phyloP scores from a whole-genome alignment of 371 early-diverging fungal species.

The Lichtheimia ramosa region DNA sequence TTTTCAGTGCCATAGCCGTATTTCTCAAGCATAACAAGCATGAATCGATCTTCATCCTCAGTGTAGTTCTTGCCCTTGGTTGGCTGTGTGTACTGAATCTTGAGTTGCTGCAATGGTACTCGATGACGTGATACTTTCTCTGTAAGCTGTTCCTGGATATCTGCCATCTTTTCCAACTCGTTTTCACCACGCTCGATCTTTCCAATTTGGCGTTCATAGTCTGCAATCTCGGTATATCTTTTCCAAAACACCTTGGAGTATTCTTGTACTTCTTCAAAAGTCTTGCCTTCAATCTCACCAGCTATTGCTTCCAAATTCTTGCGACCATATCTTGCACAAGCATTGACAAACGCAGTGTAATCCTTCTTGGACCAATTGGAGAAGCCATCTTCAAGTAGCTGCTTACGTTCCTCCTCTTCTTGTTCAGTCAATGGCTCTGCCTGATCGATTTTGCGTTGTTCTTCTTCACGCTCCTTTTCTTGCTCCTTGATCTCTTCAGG shows the following conservation, averaged over 20 bases:
- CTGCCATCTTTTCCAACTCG: conserved; percentile 74
- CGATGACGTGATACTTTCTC: conserved; percentile 72
- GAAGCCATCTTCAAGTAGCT: conserved; percentile 80
- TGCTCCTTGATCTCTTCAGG: conserved; percentile 45
- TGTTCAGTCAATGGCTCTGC: conserved; percentile 91
- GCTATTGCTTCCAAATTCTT: conserved; percentile 75
- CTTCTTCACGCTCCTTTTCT: conserved; percentile 72
- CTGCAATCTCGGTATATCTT: conserved; percentile 77
- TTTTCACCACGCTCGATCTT: conserved; percentile 90
- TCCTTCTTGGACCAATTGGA: conserved; percentile 94
- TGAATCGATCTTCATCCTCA: conserved; percentile 96
- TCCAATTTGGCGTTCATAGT: conserved; percentile 83
- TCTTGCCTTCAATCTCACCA: conserved; percentile 88
- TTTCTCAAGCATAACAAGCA: conserved; percentile 86
- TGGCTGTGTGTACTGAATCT: conserved; percentile 78
- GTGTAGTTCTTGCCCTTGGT: conserved; percentile 90
- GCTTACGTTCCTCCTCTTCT: conserved; percentile 83
- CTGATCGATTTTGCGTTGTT: conserved; percentile 82
- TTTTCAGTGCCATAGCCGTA: conserved; percentile 91
- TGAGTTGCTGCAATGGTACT: conserved; percentile 84
- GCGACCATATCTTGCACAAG: conserved; percentile 89
- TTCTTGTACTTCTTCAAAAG: conserved; percentile 77
- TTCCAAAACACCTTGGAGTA: conserved; percentile 90
- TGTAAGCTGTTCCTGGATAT: conserved; percentile 79
- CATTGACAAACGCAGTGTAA: conserved; percentile 86